Percentiles rank a stretch among this genome's conserved stretches.
phyloP scores from a whole-genome alignment of 495 filamentous ascomycete genomes.

The Massariosphaeria phaeospora region DNA sequence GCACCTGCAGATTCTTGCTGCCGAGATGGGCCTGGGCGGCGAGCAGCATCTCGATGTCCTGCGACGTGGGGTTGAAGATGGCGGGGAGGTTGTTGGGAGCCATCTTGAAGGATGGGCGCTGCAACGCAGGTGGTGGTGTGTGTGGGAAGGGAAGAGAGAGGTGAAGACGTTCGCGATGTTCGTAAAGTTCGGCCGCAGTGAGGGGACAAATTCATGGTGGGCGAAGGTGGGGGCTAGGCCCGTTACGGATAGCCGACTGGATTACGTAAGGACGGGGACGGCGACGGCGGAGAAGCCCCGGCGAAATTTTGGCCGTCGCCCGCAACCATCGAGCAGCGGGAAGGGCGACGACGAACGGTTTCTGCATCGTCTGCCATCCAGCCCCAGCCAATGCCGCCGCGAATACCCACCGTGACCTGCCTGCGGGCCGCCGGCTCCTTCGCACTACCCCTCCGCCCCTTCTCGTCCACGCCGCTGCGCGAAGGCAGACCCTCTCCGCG shows the following conservation, averaged over 20 bases:
- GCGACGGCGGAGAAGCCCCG: neutral
- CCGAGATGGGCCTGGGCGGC: slow-evolving; percentile 94
- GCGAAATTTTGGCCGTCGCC: slow-evolving; percentile 2
- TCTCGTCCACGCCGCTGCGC: slow-evolving; percentile 42
- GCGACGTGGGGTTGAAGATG: slow-evolving; percentile 75
- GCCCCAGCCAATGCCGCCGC: slow-evolving; percentile 62
- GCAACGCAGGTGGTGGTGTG: slow-evolving; percentile 30
- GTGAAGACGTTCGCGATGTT: slow-evolving; percentile 36
- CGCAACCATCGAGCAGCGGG: slow-evolving; percentile 24
- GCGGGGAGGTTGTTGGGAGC: slow-evolving; percentile 86
- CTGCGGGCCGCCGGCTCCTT: slow-evolving; percentile 47
- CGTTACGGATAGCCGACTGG: neutral
- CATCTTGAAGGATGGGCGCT: slow-evolving; percentile 69
- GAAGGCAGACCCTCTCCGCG: slow-evolving; percentile 17
- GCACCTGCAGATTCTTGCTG: slow-evolving; percentile 96
- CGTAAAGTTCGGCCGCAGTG: slow-evolving; percentile 26
- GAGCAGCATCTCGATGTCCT: slow-evolving; percentile 99
- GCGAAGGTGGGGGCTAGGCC: slow-evolving; percentile 11
- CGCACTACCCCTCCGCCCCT: slow-evolving; percentile 43
- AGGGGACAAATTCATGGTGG: slow-evolving; percentile 40
- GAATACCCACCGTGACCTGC: slow-evolving; percentile 60
- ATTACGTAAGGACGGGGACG: too few species aligned
- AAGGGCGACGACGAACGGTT: slow-evolving; percentile 74
- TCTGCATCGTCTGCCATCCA: neutral
- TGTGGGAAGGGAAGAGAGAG: slow-evolving; percentile 4